Evolutionary conservation across 306 rosid genomes (phyloP).

Genomic region (cucumber (Cucumis sativus)): DNA sequence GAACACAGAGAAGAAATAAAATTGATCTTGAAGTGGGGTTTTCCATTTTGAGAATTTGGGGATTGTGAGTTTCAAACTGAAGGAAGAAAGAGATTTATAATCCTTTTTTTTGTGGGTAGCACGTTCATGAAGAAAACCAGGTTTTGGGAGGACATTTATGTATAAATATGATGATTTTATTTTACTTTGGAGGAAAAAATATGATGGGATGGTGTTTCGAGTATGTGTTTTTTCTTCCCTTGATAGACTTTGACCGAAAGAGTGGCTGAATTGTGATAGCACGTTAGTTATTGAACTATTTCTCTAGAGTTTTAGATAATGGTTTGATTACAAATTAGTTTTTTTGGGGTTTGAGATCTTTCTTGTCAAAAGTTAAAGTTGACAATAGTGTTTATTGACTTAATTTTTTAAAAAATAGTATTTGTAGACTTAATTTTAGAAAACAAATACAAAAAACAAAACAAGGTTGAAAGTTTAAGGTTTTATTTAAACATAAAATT

Average conservation of each 20-base stretch:
- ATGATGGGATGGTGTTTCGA: neutral
- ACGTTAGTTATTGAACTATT: neutral
- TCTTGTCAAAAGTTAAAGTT: too few relatives aligned
- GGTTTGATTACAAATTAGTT: too few relatives aligned
- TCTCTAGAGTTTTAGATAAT: neutral
- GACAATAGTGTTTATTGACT: too few relatives aligned
- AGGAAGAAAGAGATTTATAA: neutral
- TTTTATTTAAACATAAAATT: too few relatives aligned
- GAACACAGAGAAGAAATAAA: neutral
- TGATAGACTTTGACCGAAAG: neutral
- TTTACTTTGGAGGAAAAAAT: neutral
- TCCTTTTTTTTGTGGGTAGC: neutral
- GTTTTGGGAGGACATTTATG: neutral
- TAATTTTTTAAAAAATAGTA: too few relatives aligned
- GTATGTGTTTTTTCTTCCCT: neutral
- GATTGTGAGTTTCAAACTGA: neutral
- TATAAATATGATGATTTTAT: neutral
- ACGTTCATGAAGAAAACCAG: neutral
- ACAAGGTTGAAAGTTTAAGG: too few relatives aligned
- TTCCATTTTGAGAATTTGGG: conserved; percentile 12
- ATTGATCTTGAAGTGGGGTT: neutral
- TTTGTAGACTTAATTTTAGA: too few relatives aligned
- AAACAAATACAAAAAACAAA: too few relatives aligned
- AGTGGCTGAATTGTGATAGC: neutral
- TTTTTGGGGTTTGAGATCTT: too few relatives aligned